A percentile compares a stretch with the other conserved stretches of the same genome.
phyloP scores from a whole-genome alignment of 192 early-diverging fungal genomes.

The Gonapodya sp. region DNA sequence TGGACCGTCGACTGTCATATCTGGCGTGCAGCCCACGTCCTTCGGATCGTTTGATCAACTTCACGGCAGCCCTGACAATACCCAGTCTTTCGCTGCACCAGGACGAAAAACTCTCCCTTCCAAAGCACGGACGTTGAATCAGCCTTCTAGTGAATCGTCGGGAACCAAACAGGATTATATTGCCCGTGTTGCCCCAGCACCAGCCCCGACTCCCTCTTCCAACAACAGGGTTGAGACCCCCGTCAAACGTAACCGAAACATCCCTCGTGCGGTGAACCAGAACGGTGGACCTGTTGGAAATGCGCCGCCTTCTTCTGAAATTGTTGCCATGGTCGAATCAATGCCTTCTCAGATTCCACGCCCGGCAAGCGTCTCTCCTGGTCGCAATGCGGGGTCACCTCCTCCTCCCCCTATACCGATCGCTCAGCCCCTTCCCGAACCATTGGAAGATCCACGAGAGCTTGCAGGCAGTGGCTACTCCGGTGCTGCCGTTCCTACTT shows the following conservation, averaged over 20 bases:
- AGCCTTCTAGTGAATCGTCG: neutral
- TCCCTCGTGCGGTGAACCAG: neutral
- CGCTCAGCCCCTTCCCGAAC: neutral
- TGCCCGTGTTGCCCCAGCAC: neutral
- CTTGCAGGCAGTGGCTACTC: neutral
- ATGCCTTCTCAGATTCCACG: constrained; percentile 9
- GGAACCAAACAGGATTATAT: neutral
- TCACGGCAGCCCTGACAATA: neutral
- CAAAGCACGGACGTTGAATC: neutral
- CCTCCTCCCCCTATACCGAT: constrained; percentile 6
- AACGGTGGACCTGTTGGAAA: neutral
- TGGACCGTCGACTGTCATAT: neutral
- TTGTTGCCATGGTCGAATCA: constrained; percentile 9
- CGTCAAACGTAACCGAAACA: neutral
- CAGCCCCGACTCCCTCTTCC: neutral
- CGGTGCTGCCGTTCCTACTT: neutral
- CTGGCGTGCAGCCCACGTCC: neutral
- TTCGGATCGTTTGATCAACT: neutral
- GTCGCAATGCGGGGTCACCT: constrained; percentile 1
- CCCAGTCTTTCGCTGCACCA: neutral
- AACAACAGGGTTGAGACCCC: neutral
- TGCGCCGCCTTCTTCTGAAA: neutral
- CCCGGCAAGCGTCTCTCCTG: constrained; percentile 2
- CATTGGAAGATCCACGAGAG: neutral
- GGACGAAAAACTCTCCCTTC: neutral